phyloP scores from a whole-genome alignment of 2,329 filamentous ascomycete species.

The Sclerotinia borealis region DNA sequence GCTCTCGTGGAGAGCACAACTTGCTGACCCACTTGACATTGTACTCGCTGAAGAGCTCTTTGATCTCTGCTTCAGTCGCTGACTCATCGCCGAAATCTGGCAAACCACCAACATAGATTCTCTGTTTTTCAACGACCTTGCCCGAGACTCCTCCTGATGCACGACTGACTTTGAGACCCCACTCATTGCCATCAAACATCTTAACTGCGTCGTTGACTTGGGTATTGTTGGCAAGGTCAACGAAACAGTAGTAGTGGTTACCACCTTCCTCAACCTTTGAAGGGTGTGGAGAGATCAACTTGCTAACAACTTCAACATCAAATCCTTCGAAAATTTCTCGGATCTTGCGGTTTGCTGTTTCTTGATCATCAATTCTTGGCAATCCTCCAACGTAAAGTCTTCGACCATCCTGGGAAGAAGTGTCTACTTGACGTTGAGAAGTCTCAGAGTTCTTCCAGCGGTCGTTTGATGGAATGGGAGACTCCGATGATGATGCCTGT shows the following conservation, averaged over 20 bases:
- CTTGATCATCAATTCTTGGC: conserved; percentile 43
- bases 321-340: conserved; percentile 42
- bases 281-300: conserved; percentile 50
- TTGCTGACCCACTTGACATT: conserved; percentile 35
- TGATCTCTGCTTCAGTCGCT: conserved; percentile 41
- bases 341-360: conserved; percentile 42
- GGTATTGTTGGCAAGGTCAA: conserved; percentile 52
- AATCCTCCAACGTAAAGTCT: conserved; percentile 48
- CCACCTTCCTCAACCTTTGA: conserved; percentile 46
- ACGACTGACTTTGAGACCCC: conserved; percentile 21
- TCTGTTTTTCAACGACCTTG: conserved; percentile 32
- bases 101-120: conserved; percentile 47
- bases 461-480: conserved; percentile 16
- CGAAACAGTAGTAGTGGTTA: conserved; percentile 58
- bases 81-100: conserved; percentile 43
- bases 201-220: conserved; percentile 48
- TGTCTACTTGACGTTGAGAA: conserved; percentile 13
- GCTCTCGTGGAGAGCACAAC: conserved; percentile 49
- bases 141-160: conserved; percentile 16
- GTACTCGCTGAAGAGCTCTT: conserved; percentile 41
- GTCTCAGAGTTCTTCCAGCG: conserved; percentile 25
- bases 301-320: conserved; percentile 36
- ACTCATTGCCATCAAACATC: conserved; percentile 31
- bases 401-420: conserved; percentile 32
- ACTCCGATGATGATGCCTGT: background rate